phyloP scores from a whole-genome alignment of 1,139 yeast species.

The Pichia sp. region DNA sequence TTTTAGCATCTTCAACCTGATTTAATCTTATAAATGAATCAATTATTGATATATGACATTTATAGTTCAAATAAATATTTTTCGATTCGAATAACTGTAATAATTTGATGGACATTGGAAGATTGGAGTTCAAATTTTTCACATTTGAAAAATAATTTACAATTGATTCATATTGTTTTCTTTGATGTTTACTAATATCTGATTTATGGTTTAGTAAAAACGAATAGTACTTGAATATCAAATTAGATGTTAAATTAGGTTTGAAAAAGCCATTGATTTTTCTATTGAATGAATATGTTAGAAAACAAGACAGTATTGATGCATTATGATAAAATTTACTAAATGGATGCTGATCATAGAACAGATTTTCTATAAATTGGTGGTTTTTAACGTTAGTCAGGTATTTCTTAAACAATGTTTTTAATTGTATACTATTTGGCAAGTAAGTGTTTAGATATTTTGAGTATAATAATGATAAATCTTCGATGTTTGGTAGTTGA shows the following conservation, averaged over 20 bases:
- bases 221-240: constrained; percentile 7
- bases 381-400: neutral
- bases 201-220: neutral
- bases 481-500: constrained; percentile 7
- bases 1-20: constrained; percentile 16
- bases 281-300: constrained; percentile 10
- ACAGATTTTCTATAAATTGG: neutral
- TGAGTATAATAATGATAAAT: constrained; percentile 9
- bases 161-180: constrained; percentile 1
- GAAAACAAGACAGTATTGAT: constrained; percentile 17
- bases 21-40: constrained; percentile 17
- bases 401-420: constrained; percentile 6
- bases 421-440: constrained; percentile 2
- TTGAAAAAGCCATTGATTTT: neutral
- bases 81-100: constrained; percentile 2
- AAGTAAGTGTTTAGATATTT: constrained; percentile 6
- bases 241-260: constrained; percentile 6
- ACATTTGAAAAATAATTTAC: constrained; percentile 1
- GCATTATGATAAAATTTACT: constrained; percentile 14
- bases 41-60: constrained; percentile 17
- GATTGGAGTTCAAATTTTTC: neutral
- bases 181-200: neutral
- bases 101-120: constrained; percentile 3
- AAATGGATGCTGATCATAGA: constrained; percentile 16
- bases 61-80: constrained; percentile 9